phyloP scores from a whole-genome alignment of 225 moss, liverwort and hornwort species.

The Polytrichum commune region DNA sequence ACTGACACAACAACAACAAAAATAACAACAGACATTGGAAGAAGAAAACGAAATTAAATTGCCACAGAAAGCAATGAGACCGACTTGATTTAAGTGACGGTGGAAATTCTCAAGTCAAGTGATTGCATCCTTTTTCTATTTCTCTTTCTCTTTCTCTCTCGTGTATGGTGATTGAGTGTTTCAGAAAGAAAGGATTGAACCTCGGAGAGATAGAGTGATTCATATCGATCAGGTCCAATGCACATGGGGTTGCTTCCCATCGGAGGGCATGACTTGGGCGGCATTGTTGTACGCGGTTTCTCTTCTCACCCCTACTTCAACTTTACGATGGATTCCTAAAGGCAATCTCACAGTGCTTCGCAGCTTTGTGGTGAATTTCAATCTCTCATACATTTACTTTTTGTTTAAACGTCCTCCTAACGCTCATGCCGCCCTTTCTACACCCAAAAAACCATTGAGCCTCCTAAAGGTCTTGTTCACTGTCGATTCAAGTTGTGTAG shows the following conservation, averaged over 20 bases:
- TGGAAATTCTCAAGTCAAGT: too few relatives aligned
- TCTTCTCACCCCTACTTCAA: too few relatives aligned
- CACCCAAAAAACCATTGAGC: too few relatives aligned
- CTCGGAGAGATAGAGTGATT: slow-evolving; percentile 33
- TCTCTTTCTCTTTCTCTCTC: neutral
- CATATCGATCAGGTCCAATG: slow-evolving; percentile 35
- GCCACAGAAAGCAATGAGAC: neutral
- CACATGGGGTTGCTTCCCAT: slow-evolving; percentile 30
- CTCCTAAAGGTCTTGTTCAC: too few relatives aligned
- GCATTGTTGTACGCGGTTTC: neutral
- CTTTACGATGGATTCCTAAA: too few relatives aligned
- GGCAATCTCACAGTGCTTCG: too few relatives aligned
- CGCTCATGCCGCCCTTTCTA: neutral
- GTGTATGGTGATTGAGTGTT: neutral
- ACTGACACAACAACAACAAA: neutral
- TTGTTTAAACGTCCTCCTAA: too few relatives aligned
- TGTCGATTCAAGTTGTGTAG: too few relatives aligned
- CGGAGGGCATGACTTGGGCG: slow-evolving; percentile 20
- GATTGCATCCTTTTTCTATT: too few relatives aligned
- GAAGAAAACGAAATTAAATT: neutral
- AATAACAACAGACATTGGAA: neutral
- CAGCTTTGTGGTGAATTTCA: too few relatives aligned
- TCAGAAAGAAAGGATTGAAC: slow-evolving; percentile 2
- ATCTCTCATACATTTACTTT: too few relatives aligned
- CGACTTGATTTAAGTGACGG: too few relatives aligned